Evolutionary conservation across 1,139 yeast species (phyloP).

Genomic region (Zygoascus meyerae): DNA sequence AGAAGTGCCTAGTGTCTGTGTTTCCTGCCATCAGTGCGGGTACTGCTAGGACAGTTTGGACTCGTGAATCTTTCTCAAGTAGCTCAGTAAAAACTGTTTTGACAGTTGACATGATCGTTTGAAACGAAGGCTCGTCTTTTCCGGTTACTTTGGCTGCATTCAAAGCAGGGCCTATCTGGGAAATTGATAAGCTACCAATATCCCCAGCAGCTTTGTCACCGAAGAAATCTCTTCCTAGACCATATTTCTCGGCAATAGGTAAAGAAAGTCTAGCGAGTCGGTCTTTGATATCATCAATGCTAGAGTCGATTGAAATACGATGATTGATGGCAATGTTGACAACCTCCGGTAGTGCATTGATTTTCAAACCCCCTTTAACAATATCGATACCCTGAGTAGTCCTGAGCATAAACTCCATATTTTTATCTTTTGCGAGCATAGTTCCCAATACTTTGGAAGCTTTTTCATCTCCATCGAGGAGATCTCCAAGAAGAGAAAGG

Average conservation of each 20-base stretch:
- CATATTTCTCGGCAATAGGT: constrained; percentile 7
- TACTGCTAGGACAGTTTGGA: constrained; percentile 40
- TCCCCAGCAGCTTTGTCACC: neutral
- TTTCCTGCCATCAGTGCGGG: constrained; percentile 75
- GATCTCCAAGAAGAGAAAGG: constrained; percentile 14
- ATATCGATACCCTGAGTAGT: constrained; percentile 66
- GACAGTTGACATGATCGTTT: constrained; percentile 6
- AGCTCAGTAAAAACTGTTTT: neutral
- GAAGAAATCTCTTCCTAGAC: constrained; percentile 4
- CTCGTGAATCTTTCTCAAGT: neutral
- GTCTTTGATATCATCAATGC: constrained; percentile 38
- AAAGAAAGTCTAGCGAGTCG: constrained; percentile 29
- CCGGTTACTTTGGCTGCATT: constrained; percentile 3
- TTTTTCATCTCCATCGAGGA: constrained; percentile 15
- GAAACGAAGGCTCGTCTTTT: neutral
- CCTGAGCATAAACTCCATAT: constrained; percentile 42
- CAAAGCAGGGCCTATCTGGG: constrained; percentile 3
- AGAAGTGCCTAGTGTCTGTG: constrained; percentile 76
- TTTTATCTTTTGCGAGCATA: constrained; percentile 1
- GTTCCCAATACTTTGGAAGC: constrained; percentile 8
- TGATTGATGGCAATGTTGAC: constrained; percentile 52
- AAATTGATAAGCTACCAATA: neutral
- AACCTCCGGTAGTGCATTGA: constrained; percentile 68
- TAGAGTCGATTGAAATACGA: constrained; percentile 50
- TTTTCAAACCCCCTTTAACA: constrained; percentile 58